Percentiles rank a stretch among this genome's conserved stretches.
These are phyloP conservation scores for Pontederia crassipes DNA, from an alignment of 176 grass and related monocot species.

Conservation along the genomic window DNA sequence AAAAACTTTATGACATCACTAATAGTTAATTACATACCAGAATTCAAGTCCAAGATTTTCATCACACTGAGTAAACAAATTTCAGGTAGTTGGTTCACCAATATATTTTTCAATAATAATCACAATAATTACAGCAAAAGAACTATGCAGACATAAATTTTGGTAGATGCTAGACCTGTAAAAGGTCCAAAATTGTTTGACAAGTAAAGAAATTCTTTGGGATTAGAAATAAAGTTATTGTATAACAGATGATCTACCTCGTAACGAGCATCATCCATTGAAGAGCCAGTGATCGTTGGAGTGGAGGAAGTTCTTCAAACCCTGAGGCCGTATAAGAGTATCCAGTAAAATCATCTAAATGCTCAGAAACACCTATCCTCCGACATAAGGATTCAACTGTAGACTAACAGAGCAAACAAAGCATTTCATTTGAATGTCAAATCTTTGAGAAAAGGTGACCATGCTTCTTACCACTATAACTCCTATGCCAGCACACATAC, in stretches of 20 bases:
- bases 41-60: too few relatives aligned
- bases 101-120: too few relatives aligned
- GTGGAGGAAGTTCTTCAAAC: slow-evolving; percentile 79
- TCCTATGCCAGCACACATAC: slow-evolving; percentile 97
- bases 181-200: not conserved
- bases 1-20: too few relatives aligned
- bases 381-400: slow-evolving; percentile 95
- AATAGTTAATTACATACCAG: too few relatives aligned
- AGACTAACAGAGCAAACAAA: slow-evolving; percentile 40
- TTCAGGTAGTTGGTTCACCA: too few relatives aligned
- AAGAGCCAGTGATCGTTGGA: slow-evolving; percentile 55
- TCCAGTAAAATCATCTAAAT: slow-evolving; percentile 66
- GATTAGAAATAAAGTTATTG: not conserved
- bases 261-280: slow-evolving; percentile 93
- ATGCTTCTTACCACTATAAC: too few relatives aligned
- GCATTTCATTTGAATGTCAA: slow-evolving; percentile 5
- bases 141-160: not conserved
- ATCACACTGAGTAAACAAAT: too few relatives aligned
- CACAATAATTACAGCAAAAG: not conserved
- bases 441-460: slow-evolving; percentile 1
- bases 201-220: not conserved
- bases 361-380: slow-evolving; percentile 82
- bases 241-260: slow-evolving; percentile 29
- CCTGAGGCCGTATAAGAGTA: slow-evolving; percentile 92
- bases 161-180: too few relatives aligned